Evolutionary conservation across 257 asterid species (phyloP).

Genomic region (Solanum rostratum): DNA sequence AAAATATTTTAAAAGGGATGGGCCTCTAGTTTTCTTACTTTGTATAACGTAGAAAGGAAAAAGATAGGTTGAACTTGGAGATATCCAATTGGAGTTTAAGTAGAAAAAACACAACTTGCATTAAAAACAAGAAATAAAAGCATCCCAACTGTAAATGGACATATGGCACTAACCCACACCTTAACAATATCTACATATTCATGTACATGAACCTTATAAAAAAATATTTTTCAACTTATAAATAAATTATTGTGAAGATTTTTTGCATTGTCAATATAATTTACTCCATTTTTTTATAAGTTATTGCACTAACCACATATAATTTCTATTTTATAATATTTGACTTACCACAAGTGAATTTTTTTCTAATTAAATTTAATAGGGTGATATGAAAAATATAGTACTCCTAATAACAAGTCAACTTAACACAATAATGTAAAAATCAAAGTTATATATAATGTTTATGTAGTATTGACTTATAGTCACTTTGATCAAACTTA

Average conservation of each 20-base stretch:
- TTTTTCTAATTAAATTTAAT: no score
- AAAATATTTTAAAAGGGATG: not conserved
- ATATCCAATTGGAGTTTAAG: not conserved
- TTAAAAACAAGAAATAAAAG: not conserved
- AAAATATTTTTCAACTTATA: not conserved
- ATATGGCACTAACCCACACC: not conserved
- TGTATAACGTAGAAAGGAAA: not conserved
- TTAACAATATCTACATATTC: not conserved
- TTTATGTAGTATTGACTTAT: no score
- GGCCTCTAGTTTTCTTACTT: not conserved
- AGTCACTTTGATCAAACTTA: not conserved
- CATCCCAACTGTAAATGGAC: conserved; percentile 1
- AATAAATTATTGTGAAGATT: no score
- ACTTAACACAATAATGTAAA: not conserved
- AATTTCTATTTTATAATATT: no score
- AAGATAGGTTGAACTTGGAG: not conserved
- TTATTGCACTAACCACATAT: no score
- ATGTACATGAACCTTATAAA: not conserved
- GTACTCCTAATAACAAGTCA: not conserved
- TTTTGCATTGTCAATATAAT: no score
- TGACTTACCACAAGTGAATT: not conserved
- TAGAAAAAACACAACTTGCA: not conserved
- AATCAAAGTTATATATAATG: not conserved
- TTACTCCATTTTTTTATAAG: no score
- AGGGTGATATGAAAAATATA: not conserved